These are phyloP conservation scores for Phytopythium vexans DNA, from an alignment of 352 stramenopile genomes.

Conservation along the genomic window DNA sequence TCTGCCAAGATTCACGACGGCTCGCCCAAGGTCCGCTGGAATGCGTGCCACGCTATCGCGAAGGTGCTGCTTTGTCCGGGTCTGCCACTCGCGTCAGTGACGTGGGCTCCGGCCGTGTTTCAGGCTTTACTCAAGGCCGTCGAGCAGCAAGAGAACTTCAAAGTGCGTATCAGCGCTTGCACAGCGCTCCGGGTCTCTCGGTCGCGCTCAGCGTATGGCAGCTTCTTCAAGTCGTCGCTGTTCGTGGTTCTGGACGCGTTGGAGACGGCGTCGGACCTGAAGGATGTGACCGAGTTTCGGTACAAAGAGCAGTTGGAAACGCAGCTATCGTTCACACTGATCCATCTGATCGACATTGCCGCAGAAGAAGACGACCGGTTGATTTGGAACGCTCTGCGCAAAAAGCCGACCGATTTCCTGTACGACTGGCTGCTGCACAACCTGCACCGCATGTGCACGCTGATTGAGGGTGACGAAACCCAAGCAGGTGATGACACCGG, in stretches of 20 bases:
- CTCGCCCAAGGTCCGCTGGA: constrained; percentile 85
- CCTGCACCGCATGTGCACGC: constrained; percentile 73
- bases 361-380: constrained; percentile 66
- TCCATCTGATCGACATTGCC: constrained; percentile 78
- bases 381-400: constrained; percentile 62
- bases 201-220: constrained; percentile 63
- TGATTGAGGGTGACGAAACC: constrained; percentile 33
- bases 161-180: constrained; percentile 82
- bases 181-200: constrained; percentile 73
- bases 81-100: constrained; percentile 69
- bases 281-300: constrained; percentile 87
- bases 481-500: constrained; percentile 31
- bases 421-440: constrained; percentile 89
- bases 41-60: constrained; percentile 85
- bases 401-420: constrained; percentile 70
- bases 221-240: constrained; percentile 67
- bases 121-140: constrained; percentile 74
- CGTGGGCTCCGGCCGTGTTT: constrained; percentile 77
- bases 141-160: constrained; percentile 87
- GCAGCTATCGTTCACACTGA: constrained; percentile 82
- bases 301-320: constrained; percentile 89
- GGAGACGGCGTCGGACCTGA: constrained; percentile 81
- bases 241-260: constrained; percentile 67
- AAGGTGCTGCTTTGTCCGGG: constrained; percentile 79
- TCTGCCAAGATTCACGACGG: constrained; percentile 74